Percentiles rank a stretch among this genome's conserved stretches.
Evolutionary conservation across 805 yeast species (phyloP).

Genomic region (Kluyveromyces wickerhamii): DNA sequence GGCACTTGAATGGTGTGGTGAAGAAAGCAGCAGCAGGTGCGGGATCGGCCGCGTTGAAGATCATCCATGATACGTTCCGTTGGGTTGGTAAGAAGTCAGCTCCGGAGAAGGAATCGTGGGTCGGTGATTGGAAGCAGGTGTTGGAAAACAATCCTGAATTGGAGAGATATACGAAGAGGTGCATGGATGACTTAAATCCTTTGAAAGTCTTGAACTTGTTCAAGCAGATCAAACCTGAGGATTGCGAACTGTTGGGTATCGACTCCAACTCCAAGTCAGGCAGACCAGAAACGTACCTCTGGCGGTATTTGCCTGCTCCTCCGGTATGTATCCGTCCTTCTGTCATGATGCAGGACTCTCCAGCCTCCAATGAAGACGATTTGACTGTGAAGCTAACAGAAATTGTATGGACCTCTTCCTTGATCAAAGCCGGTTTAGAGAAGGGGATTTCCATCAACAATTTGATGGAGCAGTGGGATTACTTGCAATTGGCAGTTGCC

Average conservation of each 20-base stretch:
- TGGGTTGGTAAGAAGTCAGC: slow-evolving; percentile 89
- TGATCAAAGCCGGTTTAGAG: slow-evolving; percentile 89
- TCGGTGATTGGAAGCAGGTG: slow-evolving; percentile 73
- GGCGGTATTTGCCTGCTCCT: slow-evolving; percentile 98
- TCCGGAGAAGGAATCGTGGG: slow-evolving; percentile 81
- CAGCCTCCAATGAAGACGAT: slow-evolving; percentile 95
- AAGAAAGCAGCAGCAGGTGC: slow-evolving; percentile 91
- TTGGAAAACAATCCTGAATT: slow-evolving; percentile 74
- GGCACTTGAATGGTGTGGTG: slow-evolving; percentile 90
- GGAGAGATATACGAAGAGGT: slow-evolving; percentile 77
- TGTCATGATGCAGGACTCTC: slow-evolving; percentile 80
- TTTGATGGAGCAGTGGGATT: slow-evolving; percentile 99
- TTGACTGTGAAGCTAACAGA: slow-evolving; percentile 92
- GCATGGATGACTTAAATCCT: slow-evolving; percentile 91
- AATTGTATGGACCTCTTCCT: slow-evolving; percentile 92
- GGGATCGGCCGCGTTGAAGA: slow-evolving; percentile 88
- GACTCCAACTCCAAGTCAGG: slow-evolving; percentile 75
- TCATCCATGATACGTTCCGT: slow-evolving; percentile 91
- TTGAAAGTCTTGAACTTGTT: slow-evolving; percentile 79
- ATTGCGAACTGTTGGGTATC: slow-evolving; percentile 88
- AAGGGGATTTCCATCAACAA: slow-evolving; percentile 90
- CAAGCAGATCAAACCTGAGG: slow-evolving; percentile 76
- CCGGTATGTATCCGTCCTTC: slow-evolving; percentile 99
- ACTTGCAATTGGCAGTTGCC: slow-evolving; percentile 88
- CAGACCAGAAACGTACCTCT: slow-evolving; percentile 90